A percentile compares a stretch with the other conserved stretches of the same genome.
These are phyloP conservation scores for Xylaria castorea DNA, from an alignment of 495 filamentous ascomycete genomes.

Conservation along the genomic window DNA sequence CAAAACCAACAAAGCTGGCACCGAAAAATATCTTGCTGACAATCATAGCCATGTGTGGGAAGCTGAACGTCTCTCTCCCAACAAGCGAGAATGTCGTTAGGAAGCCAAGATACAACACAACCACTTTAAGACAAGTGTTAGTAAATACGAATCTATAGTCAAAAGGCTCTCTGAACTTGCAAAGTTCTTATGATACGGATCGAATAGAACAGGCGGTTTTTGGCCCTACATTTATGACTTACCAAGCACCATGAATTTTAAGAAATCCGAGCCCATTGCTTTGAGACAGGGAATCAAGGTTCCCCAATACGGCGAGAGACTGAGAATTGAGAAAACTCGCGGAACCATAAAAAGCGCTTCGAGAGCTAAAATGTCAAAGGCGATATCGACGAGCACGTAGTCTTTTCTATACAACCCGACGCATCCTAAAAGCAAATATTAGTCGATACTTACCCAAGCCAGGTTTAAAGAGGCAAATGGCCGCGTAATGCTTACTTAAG, in stretches of 20 bases:
- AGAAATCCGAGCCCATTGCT: conserved; percentile 93
- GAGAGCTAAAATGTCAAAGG: conserved; percentile 87
- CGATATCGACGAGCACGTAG: conserved; percentile 69
- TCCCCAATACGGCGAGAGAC: conserved; percentile 90
- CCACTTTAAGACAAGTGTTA: conserved; percentile 50
- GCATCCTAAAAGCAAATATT: conserved; percentile 57
- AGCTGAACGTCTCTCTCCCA: conserved; percentile 75
- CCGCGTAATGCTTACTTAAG: conserved; percentile 61
- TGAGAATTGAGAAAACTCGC: conserved; percentile 86
- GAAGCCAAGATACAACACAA: conserved; percentile 85
- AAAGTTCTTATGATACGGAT: background rate
- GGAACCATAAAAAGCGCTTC: conserved; percentile 92
- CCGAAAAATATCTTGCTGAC: conserved; percentile 84
- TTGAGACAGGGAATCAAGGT: conserved; percentile 85
- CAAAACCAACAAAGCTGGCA: conserved; percentile 82
- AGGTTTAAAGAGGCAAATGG: conserved; percentile 24
- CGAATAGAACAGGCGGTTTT: background rate
- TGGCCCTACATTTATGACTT: background rate
- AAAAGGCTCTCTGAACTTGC: background rate
- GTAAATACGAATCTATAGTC: background rate
- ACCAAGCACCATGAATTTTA: conserved; percentile 83
- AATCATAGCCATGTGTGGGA: conserved; percentile 83
- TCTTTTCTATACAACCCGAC: conserved; percentile 72
- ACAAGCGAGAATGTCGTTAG: conserved; percentile 91
- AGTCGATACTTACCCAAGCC: background rate